Percentiles rank a stretch among this genome's conserved stretches.
Conservation (phyloP, 208 protist genomes). For the Entamoeba nuttalli region DNA sequence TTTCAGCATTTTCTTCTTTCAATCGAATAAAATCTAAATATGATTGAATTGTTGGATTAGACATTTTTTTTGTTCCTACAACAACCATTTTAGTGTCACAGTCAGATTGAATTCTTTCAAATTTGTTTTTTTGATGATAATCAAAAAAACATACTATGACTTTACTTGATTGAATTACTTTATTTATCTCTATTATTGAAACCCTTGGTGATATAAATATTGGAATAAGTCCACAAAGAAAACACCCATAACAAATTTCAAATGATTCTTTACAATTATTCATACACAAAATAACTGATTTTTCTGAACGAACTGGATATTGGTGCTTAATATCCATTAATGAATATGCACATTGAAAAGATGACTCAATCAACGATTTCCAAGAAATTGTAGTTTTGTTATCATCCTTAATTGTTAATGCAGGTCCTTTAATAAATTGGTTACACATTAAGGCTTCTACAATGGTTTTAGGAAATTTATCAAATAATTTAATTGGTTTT, state of each 20-base stretch:
- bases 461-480: not conserved
- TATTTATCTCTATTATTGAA: not conserved
- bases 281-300: not conserved
- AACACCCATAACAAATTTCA: not conserved
- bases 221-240: not conserved
- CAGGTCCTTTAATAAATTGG: not conserved
- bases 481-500: not conserved
- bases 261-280: not conserved
- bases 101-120: not conserved
- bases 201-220: not conserved
- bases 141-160: not conserved
- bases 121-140: not conserved
- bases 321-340: not conserved
- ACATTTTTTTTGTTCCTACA: not conserved
- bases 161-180: not conserved
- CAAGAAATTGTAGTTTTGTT: not conserved
- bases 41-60: not conserved
- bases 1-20: not conserved
- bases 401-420: not conserved
- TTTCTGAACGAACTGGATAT: not conserved
- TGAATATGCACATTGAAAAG: not conserved
- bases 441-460: not conserved
- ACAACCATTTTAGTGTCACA: not conserved
- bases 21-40: not conserved
- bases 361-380: not conserved